These are phyloP conservation scores for Solanum lignicaule DNA, from an alignment of 257 asterid species.

Conservation along the genomic window DNA sequence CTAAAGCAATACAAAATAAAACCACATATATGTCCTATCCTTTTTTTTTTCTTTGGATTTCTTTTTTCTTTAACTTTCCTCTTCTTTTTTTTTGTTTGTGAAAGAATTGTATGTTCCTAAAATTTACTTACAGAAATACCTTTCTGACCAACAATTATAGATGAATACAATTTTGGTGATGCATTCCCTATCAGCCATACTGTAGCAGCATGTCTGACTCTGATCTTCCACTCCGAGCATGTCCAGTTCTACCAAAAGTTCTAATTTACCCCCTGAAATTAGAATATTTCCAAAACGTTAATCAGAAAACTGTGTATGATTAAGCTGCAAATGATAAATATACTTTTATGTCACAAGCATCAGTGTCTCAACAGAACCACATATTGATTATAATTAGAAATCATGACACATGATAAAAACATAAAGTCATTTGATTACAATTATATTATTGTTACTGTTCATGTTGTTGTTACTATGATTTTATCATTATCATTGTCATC, in stretches of 20 bases:
- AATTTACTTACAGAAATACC: not conserved
- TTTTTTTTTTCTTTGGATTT: not conserved
- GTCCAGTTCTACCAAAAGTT: not conserved
- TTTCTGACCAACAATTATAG: not conserved
- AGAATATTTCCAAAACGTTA: not conserved
- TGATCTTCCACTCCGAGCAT: not conserved
- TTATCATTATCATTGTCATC: not conserved
- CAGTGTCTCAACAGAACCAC: not conserved
- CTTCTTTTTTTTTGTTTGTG: not conserved
- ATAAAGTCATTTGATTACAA: not conserved
- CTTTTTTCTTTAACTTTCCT: not conserved
- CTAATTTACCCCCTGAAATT: not conserved
- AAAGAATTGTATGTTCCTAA: not conserved
- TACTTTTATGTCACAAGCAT: not conserved
- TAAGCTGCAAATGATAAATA: not conserved
- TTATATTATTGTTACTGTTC: not conserved
- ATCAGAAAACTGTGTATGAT: not conserved
- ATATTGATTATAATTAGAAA: not conserved
- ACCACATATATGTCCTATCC: not conserved
- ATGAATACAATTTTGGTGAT: not conserved
- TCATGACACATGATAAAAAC: not conserved
- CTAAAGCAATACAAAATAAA: not conserved
- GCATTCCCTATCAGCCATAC: not conserved
- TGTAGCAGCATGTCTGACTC: not conserved
- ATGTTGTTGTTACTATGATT: not conserved